These are phyloP conservation scores for Penicillium sp. DNA, from an alignment of 2,329 filamentous ascomycete genomes.

Conservation along the genomic window DNA sequence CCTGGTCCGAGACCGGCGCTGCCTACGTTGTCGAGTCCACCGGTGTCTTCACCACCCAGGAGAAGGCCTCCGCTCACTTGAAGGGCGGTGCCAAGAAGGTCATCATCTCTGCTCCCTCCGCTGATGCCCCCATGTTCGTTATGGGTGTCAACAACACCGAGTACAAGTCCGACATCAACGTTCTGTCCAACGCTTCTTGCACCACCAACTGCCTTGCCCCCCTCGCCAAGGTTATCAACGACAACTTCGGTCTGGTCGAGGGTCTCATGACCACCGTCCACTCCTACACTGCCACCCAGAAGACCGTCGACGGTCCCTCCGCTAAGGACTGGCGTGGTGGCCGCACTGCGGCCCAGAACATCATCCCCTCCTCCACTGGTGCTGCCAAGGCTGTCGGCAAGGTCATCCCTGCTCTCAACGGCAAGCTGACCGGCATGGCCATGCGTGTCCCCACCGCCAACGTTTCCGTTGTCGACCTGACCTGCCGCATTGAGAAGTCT, in stretches of 20 bases:
- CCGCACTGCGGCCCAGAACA: conserved; percentile 98
- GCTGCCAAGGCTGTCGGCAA: conserved; percentile 99
- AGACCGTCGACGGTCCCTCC: conserved; percentile 97
- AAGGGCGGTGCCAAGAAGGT: conserved; percentile 98
- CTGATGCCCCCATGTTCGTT: conserved; percentile 98
- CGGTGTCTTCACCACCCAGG: conserved; percentile 97
- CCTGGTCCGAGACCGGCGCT: conserved; percentile 80
- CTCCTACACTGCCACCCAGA: conserved; percentile 99
- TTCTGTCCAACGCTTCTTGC: conserved; percentile 99
- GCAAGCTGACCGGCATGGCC: conserved; percentile 99
- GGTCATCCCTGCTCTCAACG: conserved; percentile 95
- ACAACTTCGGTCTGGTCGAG: conserved; percentile 96
- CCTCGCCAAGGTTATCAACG: conserved; percentile 98
- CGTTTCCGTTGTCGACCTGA: conserved; percentile 98
- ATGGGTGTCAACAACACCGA: conserved; percentile 96
- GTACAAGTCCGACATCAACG: conserved; percentile 83
- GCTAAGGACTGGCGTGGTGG: conserved; percentile 99
- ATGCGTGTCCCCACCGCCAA: conserved; percentile 99
- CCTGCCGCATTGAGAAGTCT: conserved; percentile 84
- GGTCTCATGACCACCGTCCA: conserved; percentile 99
- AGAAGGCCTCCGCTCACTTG: conserved; percentile 91
- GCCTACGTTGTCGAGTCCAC: conserved; percentile 97
- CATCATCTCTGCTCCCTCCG: conserved; percentile 56
- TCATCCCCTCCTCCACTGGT: conserved; percentile 98
- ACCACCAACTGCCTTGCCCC: conserved; percentile 99